Evolutionary conservation across 179 eudicot species (phyloP), one percentile per base, ranked within the genome.

Genomic region (Carnegiea gigantea): DNA sequence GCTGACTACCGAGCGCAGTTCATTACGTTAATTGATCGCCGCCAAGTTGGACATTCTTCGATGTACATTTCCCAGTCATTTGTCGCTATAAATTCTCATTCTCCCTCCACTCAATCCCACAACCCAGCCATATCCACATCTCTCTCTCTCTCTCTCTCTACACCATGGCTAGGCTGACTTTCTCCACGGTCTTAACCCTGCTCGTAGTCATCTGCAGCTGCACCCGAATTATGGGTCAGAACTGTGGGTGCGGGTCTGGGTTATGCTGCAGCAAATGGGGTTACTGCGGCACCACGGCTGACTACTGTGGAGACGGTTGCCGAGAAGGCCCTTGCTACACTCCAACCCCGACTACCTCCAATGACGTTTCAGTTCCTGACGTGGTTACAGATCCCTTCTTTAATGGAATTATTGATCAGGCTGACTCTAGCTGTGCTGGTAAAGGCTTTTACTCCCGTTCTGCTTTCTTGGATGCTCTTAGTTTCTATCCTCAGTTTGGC

Each of bases 381-480:
- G 73, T 85, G 1, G 87, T 85, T 28, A 82, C 81, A 0, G 81
- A 85, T 17, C 51, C 6, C 1, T 85, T 85, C 78, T 85, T 85
- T 43, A 82, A 79, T 38, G 85, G 83, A 6, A 85, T 85, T 4
- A 62, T 82, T 70, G 78, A 46, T 64, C 85, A 85, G 70, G 85
- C 87, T 23, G 83, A 76, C 23, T 73, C 83, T 75, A 85, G 84
- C 28, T 85, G 87, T 76, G 87, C 83, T 79, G 87, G 87, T 79
- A 79, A 71, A 51, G 77, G 71, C 30, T 85, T 85, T 26, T 85
- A 85, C 36, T 79, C 78, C 9, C 80, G 83, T 70, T 46, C 85
- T 23, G 78, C 49, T 2, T 85, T 85, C 76, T 76, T 85, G 81
- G 83, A 85, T 76, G 87, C 85, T 76, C 80, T 79, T 26, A 53